Evolutionary conservation across 2,329 filamentous ascomycete genomes (phyloP).

Genomic region (Sporothrix dimorphospora): DNA sequence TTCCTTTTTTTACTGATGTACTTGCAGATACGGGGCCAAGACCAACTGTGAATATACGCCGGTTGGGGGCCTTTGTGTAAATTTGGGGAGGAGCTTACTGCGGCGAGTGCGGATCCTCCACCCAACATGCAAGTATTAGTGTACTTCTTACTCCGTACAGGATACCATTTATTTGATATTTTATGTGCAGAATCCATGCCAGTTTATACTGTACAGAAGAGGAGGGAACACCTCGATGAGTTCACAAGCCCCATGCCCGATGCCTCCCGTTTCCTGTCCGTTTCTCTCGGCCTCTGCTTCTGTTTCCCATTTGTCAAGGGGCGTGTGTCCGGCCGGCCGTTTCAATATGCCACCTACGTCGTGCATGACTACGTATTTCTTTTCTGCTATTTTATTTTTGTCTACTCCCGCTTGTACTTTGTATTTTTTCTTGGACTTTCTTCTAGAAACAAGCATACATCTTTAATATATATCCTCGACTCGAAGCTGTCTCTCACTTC

Average conservation of each 20-base stretch:
- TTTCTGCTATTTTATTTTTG: background rate
- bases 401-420: background rate
- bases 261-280: constrained; percentile 10
- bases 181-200: background rate
- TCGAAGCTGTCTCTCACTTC: background rate
- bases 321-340: background rate
- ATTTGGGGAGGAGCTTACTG: background rate
- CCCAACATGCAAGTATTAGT: background rate
- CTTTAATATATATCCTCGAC: background rate
- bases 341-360: background rate
- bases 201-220: background rate
- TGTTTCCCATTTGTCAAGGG: background rate
- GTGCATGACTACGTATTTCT: constrained; percentile 3
- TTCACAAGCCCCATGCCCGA: background rate
- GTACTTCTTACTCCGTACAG: too few species aligned
- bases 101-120: background rate
- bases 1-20: background rate
- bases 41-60: background rate
- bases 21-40: constrained; percentile 3
- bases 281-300: background rate
- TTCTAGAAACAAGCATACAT: background rate
- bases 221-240: background rate
- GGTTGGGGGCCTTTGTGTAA: background rate
- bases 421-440: background rate
- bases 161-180: background rate